Evolutionary conservation across 345 rosid species (phyloP).

Genomic region (Hibiscus mutabilis): DNA sequence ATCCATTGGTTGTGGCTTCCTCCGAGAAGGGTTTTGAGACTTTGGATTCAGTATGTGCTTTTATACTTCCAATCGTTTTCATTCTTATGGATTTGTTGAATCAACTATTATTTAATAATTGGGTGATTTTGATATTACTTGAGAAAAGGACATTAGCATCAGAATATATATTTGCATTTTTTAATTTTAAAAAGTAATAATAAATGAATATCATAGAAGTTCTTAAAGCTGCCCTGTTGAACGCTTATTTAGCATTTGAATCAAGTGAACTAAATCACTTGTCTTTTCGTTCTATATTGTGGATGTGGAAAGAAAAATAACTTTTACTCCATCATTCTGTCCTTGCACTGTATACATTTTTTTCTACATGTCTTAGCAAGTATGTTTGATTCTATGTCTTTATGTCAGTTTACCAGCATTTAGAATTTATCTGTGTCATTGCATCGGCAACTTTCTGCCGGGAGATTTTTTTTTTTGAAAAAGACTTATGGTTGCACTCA

Average conservation of each 20-base stretch:
- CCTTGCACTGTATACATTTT: background rate
- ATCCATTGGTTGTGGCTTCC: conserved; percentile 81
- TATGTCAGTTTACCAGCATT: background rate
- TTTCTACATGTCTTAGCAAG: background rate
- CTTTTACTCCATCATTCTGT: background rate
- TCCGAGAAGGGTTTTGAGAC: conserved; percentile 80
- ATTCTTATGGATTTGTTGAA: background rate
- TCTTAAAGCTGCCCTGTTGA: background rate
- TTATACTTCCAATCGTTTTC: background rate
- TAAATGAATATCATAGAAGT: background rate
- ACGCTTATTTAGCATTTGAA: background rate
- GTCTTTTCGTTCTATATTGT: background rate
- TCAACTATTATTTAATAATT: conserved; percentile 5
- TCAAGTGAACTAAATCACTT: background rate
- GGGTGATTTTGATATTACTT: background rate
- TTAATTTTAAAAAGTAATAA: too few relatives aligned
- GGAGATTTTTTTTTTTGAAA: background rate
- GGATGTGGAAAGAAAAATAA: background rate
- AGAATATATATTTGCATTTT: background rate
- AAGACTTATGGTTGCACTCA: background rate
- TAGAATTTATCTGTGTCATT: background rate
- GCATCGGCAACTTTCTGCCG: background rate
- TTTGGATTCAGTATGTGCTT: conserved; percentile 58
- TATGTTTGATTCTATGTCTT: background rate
- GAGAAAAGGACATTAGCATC: background rate